These are phyloP conservation scores for Aspergillus quadrilineatus DNA, from an alignment of 2,329 filamentous ascomycete genomes.

Conservation along the genomic window DNA sequence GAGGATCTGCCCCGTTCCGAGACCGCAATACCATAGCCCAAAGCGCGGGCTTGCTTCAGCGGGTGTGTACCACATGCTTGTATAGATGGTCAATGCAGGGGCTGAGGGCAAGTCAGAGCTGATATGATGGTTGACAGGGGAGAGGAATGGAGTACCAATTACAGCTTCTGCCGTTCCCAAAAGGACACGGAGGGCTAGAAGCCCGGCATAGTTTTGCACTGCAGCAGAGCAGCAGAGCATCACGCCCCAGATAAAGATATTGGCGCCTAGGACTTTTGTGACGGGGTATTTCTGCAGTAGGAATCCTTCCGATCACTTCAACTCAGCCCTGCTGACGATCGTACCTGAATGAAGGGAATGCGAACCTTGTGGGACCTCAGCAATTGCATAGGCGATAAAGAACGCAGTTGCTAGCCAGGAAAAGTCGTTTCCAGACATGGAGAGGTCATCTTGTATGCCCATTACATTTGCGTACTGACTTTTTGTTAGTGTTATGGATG, in stretches of 20 bases:
- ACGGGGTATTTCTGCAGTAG: conserved; percentile 62
- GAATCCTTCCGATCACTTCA: conserved; percentile 41
- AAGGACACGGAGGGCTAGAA: conserved; percentile 55
- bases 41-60: conserved; percentile 28
- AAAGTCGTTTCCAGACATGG: conserved; percentile 60
- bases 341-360: background rate
- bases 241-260: conserved; percentile 60
- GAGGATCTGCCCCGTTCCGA: conserved; percentile 31
- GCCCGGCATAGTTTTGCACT: conserved; percentile 53
- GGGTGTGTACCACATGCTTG: conserved; percentile 30
- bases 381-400: conserved; percentile 61
- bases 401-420: conserved; percentile 62
- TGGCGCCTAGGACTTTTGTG: conserved; percentile 60
- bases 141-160: conserved; percentile 19
- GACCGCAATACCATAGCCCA: conserved; percentile 31
- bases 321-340: background rate
- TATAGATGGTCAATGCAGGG: conserved; percentile 29
- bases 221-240: conserved; percentile 43
- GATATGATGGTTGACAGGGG: background rate
- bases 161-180: conserved; percentile 54
- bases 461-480: conserved; percentile 64
- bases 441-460: conserved; percentile 58
- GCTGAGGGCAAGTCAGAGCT: conserved; percentile 7
- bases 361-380: conserved; percentile 60
- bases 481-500: background rate